Percentiles rank a stretch among this genome's conserved stretches.
Conservation (phyloP, 192 early-diverging fungal genomes). For the Podila minutissima region DNA sequence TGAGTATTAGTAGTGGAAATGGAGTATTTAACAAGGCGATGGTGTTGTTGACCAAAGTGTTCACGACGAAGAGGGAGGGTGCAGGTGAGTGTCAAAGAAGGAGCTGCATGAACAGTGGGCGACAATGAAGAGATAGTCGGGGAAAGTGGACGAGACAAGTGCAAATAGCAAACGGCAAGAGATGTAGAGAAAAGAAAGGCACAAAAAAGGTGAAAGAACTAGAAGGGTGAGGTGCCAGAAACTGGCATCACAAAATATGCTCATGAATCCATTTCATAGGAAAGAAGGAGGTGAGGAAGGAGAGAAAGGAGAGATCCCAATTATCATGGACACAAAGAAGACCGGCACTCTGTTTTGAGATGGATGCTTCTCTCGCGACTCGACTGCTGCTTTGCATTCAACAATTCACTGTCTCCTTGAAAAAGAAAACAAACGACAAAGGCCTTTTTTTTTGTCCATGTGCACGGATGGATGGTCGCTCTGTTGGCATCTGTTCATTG, state of each 20-base stretch:
- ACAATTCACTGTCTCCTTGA: too few species aligned
- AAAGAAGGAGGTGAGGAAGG: neutral
- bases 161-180: neutral
- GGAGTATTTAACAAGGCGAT: neutral
- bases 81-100: neutral
- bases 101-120: neutral
- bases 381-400: too few species aligned
- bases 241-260: too few species aligned
- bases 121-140: constrained; percentile 2
- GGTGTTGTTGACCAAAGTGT: neutral
- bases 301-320: too few species aligned
- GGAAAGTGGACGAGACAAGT: neutral
- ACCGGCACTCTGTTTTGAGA: too few species aligned
- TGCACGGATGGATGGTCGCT: too few species aligned
- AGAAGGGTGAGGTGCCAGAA: neutral
- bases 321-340: too few species aligned
- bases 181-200: neutral
- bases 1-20: neutral
- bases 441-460: too few species aligned
- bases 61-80: neutral
- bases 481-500: too few species aligned
- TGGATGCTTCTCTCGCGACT: too few species aligned
- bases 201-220: neutral
- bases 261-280: neutral
- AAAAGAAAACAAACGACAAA: too few species aligned